These are phyloP conservation scores for Aotearoamyces nothofagi DNA, from an alignment of 2,329 filamentous ascomycete species.

Conservation along the genomic window DNA sequence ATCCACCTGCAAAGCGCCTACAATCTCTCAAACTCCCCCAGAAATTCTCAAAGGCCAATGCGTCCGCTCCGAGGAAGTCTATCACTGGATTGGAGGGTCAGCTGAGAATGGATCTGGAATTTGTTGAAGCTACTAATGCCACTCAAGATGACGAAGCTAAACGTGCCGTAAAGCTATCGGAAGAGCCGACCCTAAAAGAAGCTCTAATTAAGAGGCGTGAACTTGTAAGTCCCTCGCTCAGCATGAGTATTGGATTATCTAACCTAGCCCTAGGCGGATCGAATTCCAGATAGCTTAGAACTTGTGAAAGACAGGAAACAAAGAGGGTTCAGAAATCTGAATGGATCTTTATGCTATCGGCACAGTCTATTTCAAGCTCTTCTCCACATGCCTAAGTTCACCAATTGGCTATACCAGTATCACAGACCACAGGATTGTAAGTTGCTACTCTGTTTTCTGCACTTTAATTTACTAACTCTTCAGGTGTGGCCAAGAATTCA, in stretches of 20 bases:
- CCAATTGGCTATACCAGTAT: constrained; percentile 16
- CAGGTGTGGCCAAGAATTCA: constrained; percentile 4
- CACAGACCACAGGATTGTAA: constrained; percentile 13
- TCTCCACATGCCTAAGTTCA: constrained; percentile 18
- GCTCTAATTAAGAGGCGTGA: too few relatives aligned
- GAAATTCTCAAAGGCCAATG: constrained; percentile 1
- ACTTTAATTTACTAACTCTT: constrained; percentile 1
- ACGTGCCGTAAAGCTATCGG: too few relatives aligned
- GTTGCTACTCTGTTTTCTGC: constrained; percentile 2
- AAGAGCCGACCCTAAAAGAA: too few relatives aligned
- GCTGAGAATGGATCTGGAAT: not conserved
- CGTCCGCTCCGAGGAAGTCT: not conserved
- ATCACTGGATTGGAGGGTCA: constrained; percentile 2
- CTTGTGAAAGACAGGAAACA: constrained; percentile 11
- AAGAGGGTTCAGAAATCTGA: constrained; percentile 16
- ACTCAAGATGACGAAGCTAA: constrained; percentile 2
- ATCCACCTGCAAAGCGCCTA: too few relatives aligned
- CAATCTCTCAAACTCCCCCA: too few relatives aligned
- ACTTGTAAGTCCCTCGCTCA: too few relatives aligned
- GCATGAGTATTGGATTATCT: too few relatives aligned
- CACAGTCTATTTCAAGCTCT: constrained; percentile 19
- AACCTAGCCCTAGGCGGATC: too few relatives aligned
- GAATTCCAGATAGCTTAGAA: too few relatives aligned
- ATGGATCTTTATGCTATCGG: constrained; percentile 18
- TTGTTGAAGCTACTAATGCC: constrained; percentile 2